A percentile compares a stretch with the other conserved stretches of the same genome.
Conservation (phyloP, 257 asterid genomes). For the Nicotiana knightiana region DNA sequence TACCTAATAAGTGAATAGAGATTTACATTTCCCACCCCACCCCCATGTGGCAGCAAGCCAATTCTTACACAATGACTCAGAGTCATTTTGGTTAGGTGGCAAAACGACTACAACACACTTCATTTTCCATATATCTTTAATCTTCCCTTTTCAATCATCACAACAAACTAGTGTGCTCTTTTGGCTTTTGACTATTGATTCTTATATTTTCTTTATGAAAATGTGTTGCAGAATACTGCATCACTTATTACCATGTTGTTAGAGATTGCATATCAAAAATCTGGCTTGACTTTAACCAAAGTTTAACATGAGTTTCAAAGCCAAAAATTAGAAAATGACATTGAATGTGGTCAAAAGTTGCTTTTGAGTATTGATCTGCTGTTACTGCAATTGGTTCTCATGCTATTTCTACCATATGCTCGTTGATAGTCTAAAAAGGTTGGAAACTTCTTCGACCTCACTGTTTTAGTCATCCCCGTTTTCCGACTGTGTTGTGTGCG, state of each 20-base stretch:
- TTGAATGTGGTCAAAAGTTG: too few relatives aligned
- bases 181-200: slow-evolving; percentile 2
- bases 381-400: too few relatives aligned
- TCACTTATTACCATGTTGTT: not conserved
- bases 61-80: too few relatives aligned
- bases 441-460: not conserved
- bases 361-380: too few relatives aligned
- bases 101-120: too few relatives aligned
- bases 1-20: too few relatives aligned
- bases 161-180: not conserved
- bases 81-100: too few relatives aligned
- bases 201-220: not conserved
- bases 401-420: not conserved
- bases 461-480: not conserved
- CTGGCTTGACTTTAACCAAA: not conserved
- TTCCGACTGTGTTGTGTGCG: not conserved
- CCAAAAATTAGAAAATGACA: not conserved
- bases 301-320: not conserved
- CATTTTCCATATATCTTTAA: not conserved
- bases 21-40: fast-evolving
- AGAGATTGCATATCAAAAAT: not conserved
- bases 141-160: not conserved
- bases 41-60: too few relatives aligned
- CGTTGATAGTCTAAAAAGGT: not conserved
- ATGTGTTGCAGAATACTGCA: not conserved